Evolutionary conservation across 208 protist species (phyloP).

Genomic region (Naegleria fowleri): DNA sequence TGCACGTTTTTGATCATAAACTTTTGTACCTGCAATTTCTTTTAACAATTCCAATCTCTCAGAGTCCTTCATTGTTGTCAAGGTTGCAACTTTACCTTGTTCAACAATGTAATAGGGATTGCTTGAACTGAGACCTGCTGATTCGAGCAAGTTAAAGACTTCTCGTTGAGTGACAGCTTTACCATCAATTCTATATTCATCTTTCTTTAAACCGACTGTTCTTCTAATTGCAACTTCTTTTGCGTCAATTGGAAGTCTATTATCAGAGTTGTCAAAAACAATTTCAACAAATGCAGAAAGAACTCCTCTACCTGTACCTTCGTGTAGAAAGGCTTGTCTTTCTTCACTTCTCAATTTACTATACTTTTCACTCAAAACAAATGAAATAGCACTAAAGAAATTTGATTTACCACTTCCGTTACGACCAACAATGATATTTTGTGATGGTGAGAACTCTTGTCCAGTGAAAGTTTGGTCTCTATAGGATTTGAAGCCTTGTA

Average conservation of each 20-base stretch:
- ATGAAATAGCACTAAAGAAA: constrained; percentile 93
- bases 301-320: constrained; percentile 68
- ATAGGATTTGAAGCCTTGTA: constrained; percentile 81
- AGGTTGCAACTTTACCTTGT: constrained; percentile 84
- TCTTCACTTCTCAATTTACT: constrained; percentile 72
- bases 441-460: constrained; percentile 63
- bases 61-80: constrained; percentile 90
- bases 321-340: constrained; percentile 87
- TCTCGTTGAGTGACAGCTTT: constrained; percentile 79
- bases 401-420: constrained; percentile 96
- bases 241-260: constrained; percentile 81
- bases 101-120: constrained; percentile 99
- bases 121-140: constrained; percentile 92
- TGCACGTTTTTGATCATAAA: constrained; percentile 88
- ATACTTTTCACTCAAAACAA: constrained; percentile 90
- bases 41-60: constrained; percentile 93
- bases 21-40: constrained; percentile 93
- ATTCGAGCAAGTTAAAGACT: constrained; percentile 93
- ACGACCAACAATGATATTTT: constrained; percentile 82
- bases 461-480: constrained; percentile 68
- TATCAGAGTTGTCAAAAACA: constrained; percentile 95
- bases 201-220: constrained; percentile 94
- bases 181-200: constrained; percentile 96
- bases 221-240: constrained; percentile 84
- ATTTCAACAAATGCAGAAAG: constrained; percentile 96